Evolutionary conservation across 1,284 basidiomycete genomes (phyloP), one percentile per base, ranked within the genome.

Genomic region (Tylopilus sp.): DNA sequence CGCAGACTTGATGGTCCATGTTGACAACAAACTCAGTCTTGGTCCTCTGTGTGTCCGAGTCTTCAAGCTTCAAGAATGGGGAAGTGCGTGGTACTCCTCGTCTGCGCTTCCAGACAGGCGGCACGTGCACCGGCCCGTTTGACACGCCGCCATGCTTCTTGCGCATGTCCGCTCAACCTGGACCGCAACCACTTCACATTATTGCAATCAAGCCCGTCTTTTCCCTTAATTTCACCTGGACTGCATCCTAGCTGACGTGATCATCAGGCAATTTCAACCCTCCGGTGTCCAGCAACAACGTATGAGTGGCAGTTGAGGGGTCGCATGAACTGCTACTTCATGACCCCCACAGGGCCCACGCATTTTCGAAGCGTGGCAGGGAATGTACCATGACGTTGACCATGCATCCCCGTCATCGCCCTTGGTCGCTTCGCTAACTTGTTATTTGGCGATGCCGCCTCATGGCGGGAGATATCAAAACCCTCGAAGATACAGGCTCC

Each of bases 391-490:
- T 76, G 67, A 74, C 67, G 67, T 72, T 68, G 65, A 10, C 58
- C 67, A 63, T 62, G 72, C 67, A 60, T 54, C 63, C 64, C 60
- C 60, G 0, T 74, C 74, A 78, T 67, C 76, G 76, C 74, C 75
- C 61, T 66, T 63, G 38, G 67, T 74, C 76, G 67, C 68, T 73
- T 76, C 76, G 73, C 64, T 53, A 74, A 60, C 47, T 62, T 33
- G 10, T 49, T 22, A 57, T 62, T 71, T 76, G 74, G 74, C 76
- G 76, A 73, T 78, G 74, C 66, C 66, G 76, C 74, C 74, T 68
- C 67, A 39, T 69, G 74, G 76, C 53, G 32, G n/a, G 49, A 63
- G 75, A 69, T 77, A 77, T 76, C 74, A 76, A 78, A 78, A 77
- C 62, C 72, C 74, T 61, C 61, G 55, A 58, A 58, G 55, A 63